Conservation (phyloP, 345 rosid species). For the Bretschneidera sinensis region DNA sequence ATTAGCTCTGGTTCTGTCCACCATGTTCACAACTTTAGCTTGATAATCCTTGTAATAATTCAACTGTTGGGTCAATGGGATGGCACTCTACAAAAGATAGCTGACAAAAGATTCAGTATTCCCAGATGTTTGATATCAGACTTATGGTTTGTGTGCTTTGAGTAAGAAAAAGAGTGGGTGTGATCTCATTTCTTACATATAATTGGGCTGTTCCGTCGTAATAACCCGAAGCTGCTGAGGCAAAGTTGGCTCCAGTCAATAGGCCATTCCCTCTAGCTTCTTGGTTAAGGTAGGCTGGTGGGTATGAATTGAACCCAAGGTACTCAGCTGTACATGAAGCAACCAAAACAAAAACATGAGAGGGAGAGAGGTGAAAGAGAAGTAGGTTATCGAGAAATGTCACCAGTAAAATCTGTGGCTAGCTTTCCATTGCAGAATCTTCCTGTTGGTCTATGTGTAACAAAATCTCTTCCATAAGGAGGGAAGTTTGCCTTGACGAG, state of each 20-base stretch:
- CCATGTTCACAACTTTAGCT: constrained; percentile 44
- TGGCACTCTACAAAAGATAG: constrained; percentile 44
- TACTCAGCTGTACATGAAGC: constrained; percentile 54
- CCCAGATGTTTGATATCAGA: background rate
- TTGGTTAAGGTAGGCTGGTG: constrained; percentile 70
- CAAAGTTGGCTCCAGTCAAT: constrained; percentile 78
- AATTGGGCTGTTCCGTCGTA: constrained; percentile 60
- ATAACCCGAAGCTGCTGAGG: constrained; percentile 83
- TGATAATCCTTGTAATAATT: constrained; percentile 72
- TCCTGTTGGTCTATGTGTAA: constrained; percentile 66
- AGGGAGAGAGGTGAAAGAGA: background rate
- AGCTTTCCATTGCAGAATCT: constrained; percentile 91
- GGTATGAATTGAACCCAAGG: constrained; percentile 78
- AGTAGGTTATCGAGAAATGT: constrained; percentile 4
- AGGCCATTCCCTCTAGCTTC: constrained; percentile 51
- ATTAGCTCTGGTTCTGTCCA: constrained; percentile 47
- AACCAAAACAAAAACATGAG: constrained; percentile 4
- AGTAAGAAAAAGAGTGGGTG: background rate
- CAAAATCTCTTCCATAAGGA: constrained; percentile 91
- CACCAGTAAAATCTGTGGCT: constrained; percentile 76
- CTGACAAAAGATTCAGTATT: constrained; percentile 10
- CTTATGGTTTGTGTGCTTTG: background rate
- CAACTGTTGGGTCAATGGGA: constrained; percentile 69
- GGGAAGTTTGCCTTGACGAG: constrained; percentile 72
- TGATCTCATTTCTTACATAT: constrained; percentile 40